Evolutionary conservation across 1,139 yeast genomes (phyloP).

Genomic region (Magnusiomyces suaveolens): DNA sequence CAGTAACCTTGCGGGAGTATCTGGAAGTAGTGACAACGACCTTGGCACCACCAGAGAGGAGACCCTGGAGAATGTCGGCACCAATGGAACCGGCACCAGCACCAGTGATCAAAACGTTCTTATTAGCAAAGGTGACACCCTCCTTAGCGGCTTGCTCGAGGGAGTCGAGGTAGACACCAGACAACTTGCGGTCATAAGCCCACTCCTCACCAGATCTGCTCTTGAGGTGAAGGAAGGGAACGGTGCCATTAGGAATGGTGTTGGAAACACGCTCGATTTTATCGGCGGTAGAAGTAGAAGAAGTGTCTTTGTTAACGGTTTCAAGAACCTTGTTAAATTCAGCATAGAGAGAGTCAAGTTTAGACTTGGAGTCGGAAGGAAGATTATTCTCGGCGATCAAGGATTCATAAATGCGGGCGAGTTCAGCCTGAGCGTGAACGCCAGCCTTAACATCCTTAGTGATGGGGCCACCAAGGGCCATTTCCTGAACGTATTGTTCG

Average conservation of each 20-base stretch:
- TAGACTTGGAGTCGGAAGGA: conserved; percentile 47
- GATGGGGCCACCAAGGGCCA: conserved; percentile 90
- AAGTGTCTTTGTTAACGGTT: conserved; percentile 34
- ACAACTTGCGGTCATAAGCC: conserved; percentile 72
- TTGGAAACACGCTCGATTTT: conserved; percentile 18
- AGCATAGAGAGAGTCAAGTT: conserved; percentile 71
- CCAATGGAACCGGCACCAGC: conserved; percentile 99
- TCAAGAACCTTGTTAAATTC: conserved; percentile 64
- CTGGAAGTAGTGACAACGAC: conserved; percentile 94
- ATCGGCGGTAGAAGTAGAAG: conserved; percentile 21
- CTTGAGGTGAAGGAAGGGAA: conserved; percentile 91
- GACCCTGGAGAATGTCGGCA: conserved; percentile 91
- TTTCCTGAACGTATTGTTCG: conserved; percentile 90
- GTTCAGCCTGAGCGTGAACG: conserved; percentile 51
- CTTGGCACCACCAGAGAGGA: conserved; percentile 95
- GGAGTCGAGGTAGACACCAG: conserved; percentile 76
- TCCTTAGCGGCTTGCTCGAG: conserved; percentile 85
- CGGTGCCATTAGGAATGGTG: conserved; percentile 50
- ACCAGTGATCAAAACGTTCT: conserved; percentile 88
- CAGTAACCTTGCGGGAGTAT: conserved; percentile 89
- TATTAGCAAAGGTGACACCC: conserved; percentile 83
- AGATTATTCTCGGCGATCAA: conserved; percentile 56
- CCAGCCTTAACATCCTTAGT: conserved; percentile 61
- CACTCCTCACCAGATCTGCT: conserved; percentile 66
- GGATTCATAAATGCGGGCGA: conserved; percentile 75